Evolutionary conservation across 2,329 filamentous ascomycete genomes (phyloP).

Genomic region (Fusarium vanettenii): DNA sequence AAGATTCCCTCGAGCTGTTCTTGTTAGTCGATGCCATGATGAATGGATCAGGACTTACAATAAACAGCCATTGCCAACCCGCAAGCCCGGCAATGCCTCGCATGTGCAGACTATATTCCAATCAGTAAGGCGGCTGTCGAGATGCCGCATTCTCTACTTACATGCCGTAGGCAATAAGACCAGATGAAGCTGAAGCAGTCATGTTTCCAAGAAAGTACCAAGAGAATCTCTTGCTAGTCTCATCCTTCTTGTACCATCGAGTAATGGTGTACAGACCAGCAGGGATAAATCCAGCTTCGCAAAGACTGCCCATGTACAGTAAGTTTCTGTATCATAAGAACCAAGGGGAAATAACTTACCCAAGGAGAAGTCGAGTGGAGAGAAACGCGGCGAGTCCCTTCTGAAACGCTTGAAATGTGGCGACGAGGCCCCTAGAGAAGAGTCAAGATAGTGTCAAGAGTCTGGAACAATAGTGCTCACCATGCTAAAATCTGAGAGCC

Average conservation of each 20-base stretch:
- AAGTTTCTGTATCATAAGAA: background rate
- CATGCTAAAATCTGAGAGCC: constrained; percentile 49
- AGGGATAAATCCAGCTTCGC: constrained; percentile 46
- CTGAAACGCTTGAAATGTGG: constrained; percentile 51
- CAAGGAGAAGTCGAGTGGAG: constrained; percentile 51
- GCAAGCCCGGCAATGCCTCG: constrained; percentile 36
- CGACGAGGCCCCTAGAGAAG: constrained; percentile 47
- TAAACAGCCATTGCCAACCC: constrained; percentile 43
- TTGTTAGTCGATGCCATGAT: background rate
- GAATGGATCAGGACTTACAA: constrained; percentile 10
- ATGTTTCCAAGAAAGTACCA: constrained; percentile 60
- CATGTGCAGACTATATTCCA: constrained; percentile 33
- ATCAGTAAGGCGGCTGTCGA: background rate
- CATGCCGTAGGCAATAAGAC: constrained; percentile 51
- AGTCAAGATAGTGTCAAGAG: background rate
- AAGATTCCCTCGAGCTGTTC: constrained; percentile 48
- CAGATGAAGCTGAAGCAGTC: constrained; percentile 49
- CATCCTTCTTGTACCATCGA: constrained; percentile 59
- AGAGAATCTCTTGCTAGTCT: constrained; percentile 59
- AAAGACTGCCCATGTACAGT: constrained; percentile 35
- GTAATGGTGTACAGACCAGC: constrained; percentile 61
- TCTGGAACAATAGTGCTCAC: constrained; percentile 3
- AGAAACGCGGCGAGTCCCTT: constrained; percentile 47
- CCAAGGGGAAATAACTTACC: constrained; percentile 12
- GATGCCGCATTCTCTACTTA: background rate